Base-by-base conservation (phyloP, 2,329 filamentous ascomycete genomes). In the Acrodontium crateriforme region DNA sequence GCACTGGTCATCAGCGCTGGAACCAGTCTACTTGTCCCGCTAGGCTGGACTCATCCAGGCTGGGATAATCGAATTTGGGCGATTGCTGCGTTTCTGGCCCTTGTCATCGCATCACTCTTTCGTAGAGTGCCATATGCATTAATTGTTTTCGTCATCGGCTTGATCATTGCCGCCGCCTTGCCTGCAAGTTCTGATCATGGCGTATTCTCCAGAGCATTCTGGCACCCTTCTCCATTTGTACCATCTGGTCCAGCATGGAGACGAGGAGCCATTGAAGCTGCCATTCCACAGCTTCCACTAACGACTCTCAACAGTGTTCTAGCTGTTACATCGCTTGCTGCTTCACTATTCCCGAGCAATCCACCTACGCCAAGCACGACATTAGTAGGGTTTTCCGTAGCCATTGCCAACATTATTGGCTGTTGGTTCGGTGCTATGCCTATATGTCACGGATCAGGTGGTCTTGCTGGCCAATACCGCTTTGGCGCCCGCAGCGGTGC, bases 401-500 rank as follows among this genome's bases (percentile, higher is more conserved):
- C 77, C 0, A 45, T 63, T 2, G 91, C 93, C 71, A 95, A 95
- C 49, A 59, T 94, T 3, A 52, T 78, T 1, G 78, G 79, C 10
- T 85, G 81, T 45, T 92, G 82, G 80, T 91, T 93, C 45, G 85
- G 85, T 25, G 79, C 78, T 4, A 95, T 94, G 89, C 89, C 87
- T 3, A 74, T 89, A 3, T 95, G 89, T 48, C 89, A 95, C 50
- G 87, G 87, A 4, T 83, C 83, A 1, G 87, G 87, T 2, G 87
- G 87, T 0, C 62, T 95, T 0, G 89, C 89, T 4, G 89, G 79
- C 0, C 87, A 95, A 51, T 82, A 83, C 52, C 74, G 83, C 4
- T 95, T 95, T 42, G 87, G 87, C 1, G 85, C 87, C 4, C 74
- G 87, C 25, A 91, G 81, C 34, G 87, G 87, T 7, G 73, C 82